Base-by-base conservation (phyloP, 768 basidiomycete genomes). In the Lentinula sp. region DNA sequence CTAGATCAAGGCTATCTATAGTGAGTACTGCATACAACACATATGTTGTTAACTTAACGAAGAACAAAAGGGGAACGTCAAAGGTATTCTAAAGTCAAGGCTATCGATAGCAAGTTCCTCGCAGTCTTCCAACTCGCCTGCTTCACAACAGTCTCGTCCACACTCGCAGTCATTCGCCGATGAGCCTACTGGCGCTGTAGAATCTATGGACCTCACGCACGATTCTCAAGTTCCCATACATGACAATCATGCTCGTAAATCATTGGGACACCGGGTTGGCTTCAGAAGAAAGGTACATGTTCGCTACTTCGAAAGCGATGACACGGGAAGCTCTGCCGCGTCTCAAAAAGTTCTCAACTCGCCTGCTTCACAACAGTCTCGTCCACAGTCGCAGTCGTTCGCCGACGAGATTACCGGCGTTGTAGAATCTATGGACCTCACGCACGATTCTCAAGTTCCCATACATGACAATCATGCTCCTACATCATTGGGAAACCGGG, bases 261-360 rank as follows among this genome's bases (percentile, higher is more conserved):
- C 87, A 15, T 69, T 90, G n/a, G 82, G 80, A 23, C 77, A 89
- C 48, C 85, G 91, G 39, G 91, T 93, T 68, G 91, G 89, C 71
- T 93, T 91, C 60, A 87, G 86, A 31, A 78, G 80, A 49, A 80
- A 83, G 65, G 84, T 87, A 1, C 79, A 84, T 65, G 86, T 93
- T 13, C 84, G 87, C 49, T 68, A 88, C 55, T 88, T 89, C 66
- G 78, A 76, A 39, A 73, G 72, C 5, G 74, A 80, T 62, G 78
- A 81, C 57, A 78, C 77, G 16, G 79, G 74, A 64, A 83, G 74
- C 67, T 73, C 73, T 31, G 69, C 67, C n/a, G 78, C 82, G 5
- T 76, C 84, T 5, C 76, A 79, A 56, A 76, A 79, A 6, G 80
- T 83, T 1, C 76, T 78, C 23, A 65, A 65, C 34, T 67, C 73